Evolutionary conservation across 495 filamentous ascomycete species (phyloP).

Genomic region (Hypomontagnella submonticulosa): DNA sequence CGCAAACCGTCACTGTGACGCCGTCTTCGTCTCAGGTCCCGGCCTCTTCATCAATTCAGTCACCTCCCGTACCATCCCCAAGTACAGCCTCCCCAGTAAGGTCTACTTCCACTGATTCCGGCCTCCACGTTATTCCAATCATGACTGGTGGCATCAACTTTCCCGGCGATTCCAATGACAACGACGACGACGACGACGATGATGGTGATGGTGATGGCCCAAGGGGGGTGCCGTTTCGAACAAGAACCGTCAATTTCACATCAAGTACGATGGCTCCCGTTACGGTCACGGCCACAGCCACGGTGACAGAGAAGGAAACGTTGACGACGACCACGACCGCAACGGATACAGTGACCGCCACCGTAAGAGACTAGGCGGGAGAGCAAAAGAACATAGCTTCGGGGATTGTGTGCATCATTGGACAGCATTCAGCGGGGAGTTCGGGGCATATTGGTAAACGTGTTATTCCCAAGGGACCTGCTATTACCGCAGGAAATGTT

Average conservation of each 20-base stretch:
- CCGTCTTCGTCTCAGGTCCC: conserved; percentile 9
- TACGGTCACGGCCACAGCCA: conserved; percentile 24
- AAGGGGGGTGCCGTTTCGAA: conserved; percentile 4
- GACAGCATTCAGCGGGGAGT: conserved; percentile 26
- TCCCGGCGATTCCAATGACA: not conserved
- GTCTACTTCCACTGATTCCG: conserved; percentile 27
- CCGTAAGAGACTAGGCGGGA: not conserved
- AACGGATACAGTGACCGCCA: conserved; percentile 30
- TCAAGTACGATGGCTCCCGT: not conserved
- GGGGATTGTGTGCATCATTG: not conserved
- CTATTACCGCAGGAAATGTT: conserved; percentile 5
- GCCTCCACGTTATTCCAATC: conserved; percentile 33
- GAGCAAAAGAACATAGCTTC: too few species aligned
- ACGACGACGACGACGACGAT: not conserved
- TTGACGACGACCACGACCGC: conserved; percentile 33
- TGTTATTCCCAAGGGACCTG: conserved; percentile 1
- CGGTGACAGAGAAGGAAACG: conserved; percentile 38
- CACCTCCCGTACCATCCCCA: conserved; percentile 4
- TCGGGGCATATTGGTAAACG: conserved; percentile 7
- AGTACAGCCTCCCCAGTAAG: conserved; percentile 2
- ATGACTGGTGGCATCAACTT: conserved; percentile 8
- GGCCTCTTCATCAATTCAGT: not conserved
- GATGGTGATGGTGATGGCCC: not conserved
- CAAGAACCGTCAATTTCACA: conserved; percentile 9
- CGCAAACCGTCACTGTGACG: conserved; percentile 34